Evolutionary conservation across 1,284 basidiomycete species (phyloP), one percentile per base, ranked within the genome.

Genomic region (Leccinum griseonigrum): DNA sequence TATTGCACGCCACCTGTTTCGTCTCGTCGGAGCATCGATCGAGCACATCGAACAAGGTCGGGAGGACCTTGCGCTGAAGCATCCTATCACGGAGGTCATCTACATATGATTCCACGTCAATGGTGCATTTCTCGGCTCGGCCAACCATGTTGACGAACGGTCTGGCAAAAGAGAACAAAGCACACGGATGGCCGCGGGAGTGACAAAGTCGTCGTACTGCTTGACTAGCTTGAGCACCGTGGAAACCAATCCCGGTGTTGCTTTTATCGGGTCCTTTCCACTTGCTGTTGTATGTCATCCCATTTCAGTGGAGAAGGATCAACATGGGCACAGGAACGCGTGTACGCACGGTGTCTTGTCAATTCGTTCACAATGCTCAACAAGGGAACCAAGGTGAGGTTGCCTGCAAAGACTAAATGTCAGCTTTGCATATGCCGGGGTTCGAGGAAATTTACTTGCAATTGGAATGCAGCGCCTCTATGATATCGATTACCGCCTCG

Each of bases 161-260:
- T 75, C 68, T 28, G 52, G 57, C 16, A 70, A 68, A 31, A 74
- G 60, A 16, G 65, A 63, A 13, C 74, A 71, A 28, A 74, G 60
- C 1, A 69, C 65, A 13, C 62, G 68, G 4, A 61, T 65, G 13
- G 74, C 74, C 2, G 68, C 69, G 1, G 74, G 72, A 26, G 71
- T 60, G 11, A 72, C 74, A 40, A 72, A 72, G 56, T 75, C 69
- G 34, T 72, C 72, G 28, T 40, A 64, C 22, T 59, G 58, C n/a
- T 58, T 58, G 34, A 68, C 52, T 8, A 72, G 32, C 31, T 59
- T 72, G 38, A 73, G 57, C 54, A 72, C 60, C 0, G 64, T 67
- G 14, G 60, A 38, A 9, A 69, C 29, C 1, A 56, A n/a, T n/a
- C n/a, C 65, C 1, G 61, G 54, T 2, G 61, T 60, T 0, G 43